These are phyloP conservation scores for Isabelozyma pseudorhagii DNA, from an alignment of 805 yeast species.

Conservation along the genomic window DNA sequence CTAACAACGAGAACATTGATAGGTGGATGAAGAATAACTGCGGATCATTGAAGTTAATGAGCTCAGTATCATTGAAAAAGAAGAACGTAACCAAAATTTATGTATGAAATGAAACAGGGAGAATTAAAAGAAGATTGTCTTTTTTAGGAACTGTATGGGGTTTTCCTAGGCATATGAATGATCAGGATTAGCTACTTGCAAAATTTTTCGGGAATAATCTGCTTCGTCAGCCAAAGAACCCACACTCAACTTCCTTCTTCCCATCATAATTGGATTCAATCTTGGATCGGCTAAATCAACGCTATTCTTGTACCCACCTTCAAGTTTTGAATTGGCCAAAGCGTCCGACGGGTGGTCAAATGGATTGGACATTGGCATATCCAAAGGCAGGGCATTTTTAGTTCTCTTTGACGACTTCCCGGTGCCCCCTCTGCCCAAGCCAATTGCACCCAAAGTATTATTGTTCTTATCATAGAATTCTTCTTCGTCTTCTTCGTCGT, in stretches of 20 bases:
- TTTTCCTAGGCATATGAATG: constrained; percentile 20
- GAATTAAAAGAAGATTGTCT: background rate
- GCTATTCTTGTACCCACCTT: constrained; percentile 10
- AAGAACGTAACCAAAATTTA: background rate
- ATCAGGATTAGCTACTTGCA: constrained; percentile 89
- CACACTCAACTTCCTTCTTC: constrained; percentile 78
- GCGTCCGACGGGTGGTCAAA: constrained; percentile 60
- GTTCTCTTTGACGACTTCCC: constrained; percentile 14
- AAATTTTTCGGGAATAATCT: constrained; percentile 73
- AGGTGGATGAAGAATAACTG: too few species aligned
- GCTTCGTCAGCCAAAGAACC: constrained; percentile 86
- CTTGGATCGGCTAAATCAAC: constrained; percentile 50
- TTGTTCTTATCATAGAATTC: constrained; percentile 27
- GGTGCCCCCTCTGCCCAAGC: constrained; percentile 12
- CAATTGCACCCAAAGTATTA: constrained; percentile 9
- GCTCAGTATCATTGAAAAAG: background rate
- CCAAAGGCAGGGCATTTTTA: constrained; percentile 26
- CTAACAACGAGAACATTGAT: too few species aligned
- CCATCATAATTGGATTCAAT: constrained; percentile 72
- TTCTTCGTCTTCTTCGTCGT: constrained; percentile 39
- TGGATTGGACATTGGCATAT: constrained; percentile 53
- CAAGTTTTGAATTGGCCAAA: constrained; percentile 14
- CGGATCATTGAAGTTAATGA: too few species aligned
- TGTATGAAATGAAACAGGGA: background rate
- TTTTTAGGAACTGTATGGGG: background rate